These are phyloP conservation scores for Aegilops tauschii DNA, from an alignment of 176 grass and related monocot genomes.

Conservation along the genomic window DNA sequence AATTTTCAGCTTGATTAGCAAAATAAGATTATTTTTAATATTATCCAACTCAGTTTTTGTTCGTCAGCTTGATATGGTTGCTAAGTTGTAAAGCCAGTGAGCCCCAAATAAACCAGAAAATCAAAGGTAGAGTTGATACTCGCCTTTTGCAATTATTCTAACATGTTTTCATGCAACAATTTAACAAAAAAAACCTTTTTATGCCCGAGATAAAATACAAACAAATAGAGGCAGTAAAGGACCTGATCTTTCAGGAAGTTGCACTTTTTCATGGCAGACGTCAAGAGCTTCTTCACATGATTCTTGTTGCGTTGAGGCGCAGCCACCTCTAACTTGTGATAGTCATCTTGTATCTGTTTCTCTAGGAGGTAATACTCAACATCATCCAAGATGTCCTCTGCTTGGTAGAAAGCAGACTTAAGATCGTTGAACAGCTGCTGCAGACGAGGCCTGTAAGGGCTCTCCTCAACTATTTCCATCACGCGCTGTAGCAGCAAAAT, in stretches of 20 bases:
- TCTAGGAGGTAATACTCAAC: constrained; percentile 31
- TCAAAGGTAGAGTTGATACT: no score
- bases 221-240: not conserved
- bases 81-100: not conserved
- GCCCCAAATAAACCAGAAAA: not conserved
- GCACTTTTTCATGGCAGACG: not conserved
- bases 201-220: not conserved
- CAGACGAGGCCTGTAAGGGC: not conserved
- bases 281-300: not conserved
- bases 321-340: not conserved
- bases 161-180: not conserved
- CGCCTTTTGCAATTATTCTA: not conserved
- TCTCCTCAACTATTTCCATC: not conserved
- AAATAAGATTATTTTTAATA: not conserved
- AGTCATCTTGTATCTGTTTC: not conserved
- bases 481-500: not conserved
- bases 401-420: constrained; percentile 28
- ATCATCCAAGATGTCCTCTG: constrained; percentile 29
- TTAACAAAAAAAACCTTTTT: not conserved
- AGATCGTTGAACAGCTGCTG: not conserved
- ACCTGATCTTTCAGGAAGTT: not conserved
- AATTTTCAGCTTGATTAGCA: not conserved
- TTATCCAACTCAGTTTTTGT: not conserved
- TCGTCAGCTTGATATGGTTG: not conserved
- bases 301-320: not conserved